Evolutionary conservation across 495 filamentous ascomycete genomes (phyloP).

Genomic region (Cairneyella variabilis): DNA sequence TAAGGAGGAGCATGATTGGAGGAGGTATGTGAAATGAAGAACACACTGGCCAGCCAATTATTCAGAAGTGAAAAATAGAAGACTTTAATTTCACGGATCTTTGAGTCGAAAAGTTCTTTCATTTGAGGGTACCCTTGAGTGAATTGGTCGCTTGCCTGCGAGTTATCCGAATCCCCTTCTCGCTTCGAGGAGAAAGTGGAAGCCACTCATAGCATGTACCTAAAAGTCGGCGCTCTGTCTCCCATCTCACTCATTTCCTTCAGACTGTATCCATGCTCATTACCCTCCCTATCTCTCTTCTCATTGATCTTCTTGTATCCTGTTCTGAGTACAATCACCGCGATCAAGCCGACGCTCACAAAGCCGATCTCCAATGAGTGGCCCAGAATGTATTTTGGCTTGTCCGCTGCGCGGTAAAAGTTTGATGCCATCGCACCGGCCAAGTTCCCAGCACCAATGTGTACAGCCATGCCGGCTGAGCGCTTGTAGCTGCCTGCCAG

Average conservation of each 20-base stretch:
- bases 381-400: slow-evolving; percentile 62
- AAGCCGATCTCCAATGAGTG: slow-evolving; percentile 69
- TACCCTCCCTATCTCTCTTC: slow-evolving; percentile 46
- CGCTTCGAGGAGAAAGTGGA: neutral
- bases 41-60: no score
- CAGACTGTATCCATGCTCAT: slow-evolving; percentile 39
- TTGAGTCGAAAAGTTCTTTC: no score
- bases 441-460: slow-evolving; percentile 71
- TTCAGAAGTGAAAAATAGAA: no score
- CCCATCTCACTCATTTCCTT: slow-evolving; percentile 57
- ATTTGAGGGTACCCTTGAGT: no score
- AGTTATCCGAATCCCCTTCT: no score
- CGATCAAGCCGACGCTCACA: slow-evolving; percentile 56
- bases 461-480: slow-evolving; percentile 67
- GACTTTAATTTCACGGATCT: no score
- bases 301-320: slow-evolving; percentile 60
- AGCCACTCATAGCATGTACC: slow-evolving; percentile 51
- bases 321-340: slow-evolving; percentile 48
- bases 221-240: slow-evolving; percentile 61
- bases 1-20: slow-evolving; percentile 52
- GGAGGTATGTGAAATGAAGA: slow-evolving; percentile 16
- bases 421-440: slow-evolving; percentile 73
- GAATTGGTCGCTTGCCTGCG: no score
- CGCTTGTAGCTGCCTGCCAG: slow-evolving; percentile 68
- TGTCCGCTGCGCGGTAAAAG: slow-evolving; percentile 66